Conservation (phyloP, 2,329 filamentous ascomycete species). For the Aspergillus sp. region DNA sequence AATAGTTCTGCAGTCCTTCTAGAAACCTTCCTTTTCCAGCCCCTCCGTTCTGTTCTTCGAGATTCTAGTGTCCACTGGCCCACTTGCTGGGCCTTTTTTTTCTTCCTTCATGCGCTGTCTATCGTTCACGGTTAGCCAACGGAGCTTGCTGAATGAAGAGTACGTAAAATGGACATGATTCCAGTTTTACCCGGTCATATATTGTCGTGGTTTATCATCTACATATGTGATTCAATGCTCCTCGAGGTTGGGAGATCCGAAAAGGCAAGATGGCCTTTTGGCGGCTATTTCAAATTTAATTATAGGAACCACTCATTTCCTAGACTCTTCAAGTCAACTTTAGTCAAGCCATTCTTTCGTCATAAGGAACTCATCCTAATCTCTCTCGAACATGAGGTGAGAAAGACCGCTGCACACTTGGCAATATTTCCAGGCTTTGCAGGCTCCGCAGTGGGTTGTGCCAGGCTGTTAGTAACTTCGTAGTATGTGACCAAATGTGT, state of each 20-base stretch:
- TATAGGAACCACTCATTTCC: too few relatives aligned
- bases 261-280: neutral
- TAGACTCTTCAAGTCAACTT: neutral
- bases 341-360: neutral
- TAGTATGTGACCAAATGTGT: neutral
- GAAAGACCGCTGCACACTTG: neutral
- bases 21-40: constrained; percentile 13
- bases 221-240: neutral
- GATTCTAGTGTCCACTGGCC: constrained; percentile 8
- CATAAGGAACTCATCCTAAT: neutral
- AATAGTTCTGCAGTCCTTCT: constrained; percentile 8
- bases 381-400: neutral
- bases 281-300: neutral
- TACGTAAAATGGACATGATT: constrained; percentile 9
- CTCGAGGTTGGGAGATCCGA: neutral
- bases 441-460: constrained; percentile 31
- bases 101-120: neutral
- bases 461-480: neutral
- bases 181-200: constrained; percentile 8
- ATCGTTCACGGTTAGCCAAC: neutral
- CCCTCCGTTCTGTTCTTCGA: constrained; percentile 1
- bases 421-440: constrained; percentile 5
- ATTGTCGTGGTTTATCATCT: too few relatives aligned
- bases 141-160: neutral
- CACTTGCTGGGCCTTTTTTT: constrained; percentile 7